phyloP scores from a whole-genome alignment of 2,329 filamentous ascomycete species.

The Elsinoe arachidis region DNA sequence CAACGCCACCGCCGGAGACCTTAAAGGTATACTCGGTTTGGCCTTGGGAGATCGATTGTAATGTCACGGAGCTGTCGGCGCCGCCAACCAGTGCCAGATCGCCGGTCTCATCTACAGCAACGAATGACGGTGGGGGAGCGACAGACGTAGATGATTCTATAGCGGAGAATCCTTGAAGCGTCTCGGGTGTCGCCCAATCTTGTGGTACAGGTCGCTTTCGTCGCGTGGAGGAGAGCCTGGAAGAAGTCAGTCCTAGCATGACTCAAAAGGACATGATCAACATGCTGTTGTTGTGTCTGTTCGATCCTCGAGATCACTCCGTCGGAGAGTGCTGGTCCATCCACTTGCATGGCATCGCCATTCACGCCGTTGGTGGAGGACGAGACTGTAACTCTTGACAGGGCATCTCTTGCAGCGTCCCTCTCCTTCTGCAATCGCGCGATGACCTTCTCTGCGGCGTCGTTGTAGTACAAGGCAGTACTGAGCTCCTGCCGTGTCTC shows the following conservation, averaged over 20 bases:
- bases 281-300: constrained; percentile 69
- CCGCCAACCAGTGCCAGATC: constrained; percentile 67
- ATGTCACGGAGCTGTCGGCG: constrained; percentile 61
- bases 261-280: constrained; percentile 19
- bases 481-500: constrained; percentile 90
- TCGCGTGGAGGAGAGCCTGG: constrained; percentile 73
- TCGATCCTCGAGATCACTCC: constrained; percentile 65
- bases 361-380: constrained; percentile 37
- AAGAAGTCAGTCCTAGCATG: constrained; percentile 20
- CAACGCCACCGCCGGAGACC: constrained; percentile 56
- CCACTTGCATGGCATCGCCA: constrained; percentile 88
- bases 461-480: constrained; percentile 90
- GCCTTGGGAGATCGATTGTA: constrained; percentile 71
- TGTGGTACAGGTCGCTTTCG: constrained; percentile 82
- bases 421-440: constrained; percentile 82
- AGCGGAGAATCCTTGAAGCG: constrained; percentile 53
- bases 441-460: constrained; percentile 93
- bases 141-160: constrained; percentile 47
- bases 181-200: constrained; percentile 72
- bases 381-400: constrained; percentile 75
- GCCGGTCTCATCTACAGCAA: constrained; percentile 52
- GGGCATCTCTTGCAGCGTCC: constrained; percentile 81
- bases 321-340: constrained; percentile 67
- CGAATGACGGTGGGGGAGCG: constrained; percentile 49
- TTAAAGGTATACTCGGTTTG: constrained; percentile 63